Evolutionary conservation across 257 asterid genomes (phyloP), one percentile per base, ranked within the genome.

Genomic region (Nicotiana noctiflora): DNA sequence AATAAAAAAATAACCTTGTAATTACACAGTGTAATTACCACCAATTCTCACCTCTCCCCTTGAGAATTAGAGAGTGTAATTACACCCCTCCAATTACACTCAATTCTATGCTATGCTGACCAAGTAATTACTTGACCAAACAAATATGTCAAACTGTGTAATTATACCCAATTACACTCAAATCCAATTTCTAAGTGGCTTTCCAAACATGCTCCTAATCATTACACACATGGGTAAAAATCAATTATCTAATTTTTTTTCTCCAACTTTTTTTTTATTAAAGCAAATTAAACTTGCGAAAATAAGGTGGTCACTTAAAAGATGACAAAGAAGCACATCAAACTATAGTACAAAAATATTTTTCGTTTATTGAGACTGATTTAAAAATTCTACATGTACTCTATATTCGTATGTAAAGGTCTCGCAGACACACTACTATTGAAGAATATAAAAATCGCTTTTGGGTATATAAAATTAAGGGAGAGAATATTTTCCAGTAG

Each of bases 161-260:
- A n/a, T n/a, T n/a, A n/a, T n/a, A n/a, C n/a, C n/a, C n/a, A n/a
- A n/a, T n/a, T n/a, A n/a, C n/a, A n/a, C n/a, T n/a, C n/a, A n/a
- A n/a, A n/a, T n/a, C n/a, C n/a, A n/a, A n/a, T n/a, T n/a, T n/a
- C n/a, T n/a, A n/a, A n/a, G n/a, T n/a, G n/a, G n/a, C n/a, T n/a
- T n/a, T n/a, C n/a, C n/a, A n/a, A n/a, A n/a, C n/a, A n/a, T n/a
- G n/a, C n/a, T n/a, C n/a, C n/a, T 80, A 63, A 80, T 84, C 67
- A 84, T 80, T 63, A 62, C 81, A 32, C 72, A 83, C 81, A 75
- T 80, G 40, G 76, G 55, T 19, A 61, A 79, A 34, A 32, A 34
- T 34, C 67, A 27, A 34, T 63, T 21, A 56, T 65, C 79, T 60
- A 49, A 19, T 53, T 68, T 72, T n/a, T n/a, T n/a, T n/a, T n/a